Conservation (phyloP, 2,329 filamentous ascomycete genomes). For the Cordyceps cateniannulata region DNA sequence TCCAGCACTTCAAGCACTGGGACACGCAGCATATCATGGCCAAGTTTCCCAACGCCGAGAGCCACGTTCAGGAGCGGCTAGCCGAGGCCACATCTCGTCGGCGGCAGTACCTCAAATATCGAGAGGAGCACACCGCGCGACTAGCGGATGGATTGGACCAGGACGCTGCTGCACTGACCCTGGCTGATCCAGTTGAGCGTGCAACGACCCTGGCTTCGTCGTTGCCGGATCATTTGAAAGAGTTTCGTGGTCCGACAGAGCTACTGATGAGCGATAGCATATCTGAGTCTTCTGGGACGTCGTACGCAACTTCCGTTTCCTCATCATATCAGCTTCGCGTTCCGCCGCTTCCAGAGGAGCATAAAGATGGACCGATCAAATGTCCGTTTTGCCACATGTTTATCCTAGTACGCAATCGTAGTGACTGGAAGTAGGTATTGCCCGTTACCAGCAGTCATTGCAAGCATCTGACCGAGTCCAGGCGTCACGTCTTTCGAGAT, state of each 20-base stretch:
- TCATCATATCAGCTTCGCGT: background rate
- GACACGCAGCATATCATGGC: background rate
- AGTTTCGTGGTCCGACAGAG: background rate
- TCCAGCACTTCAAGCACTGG: background rate
- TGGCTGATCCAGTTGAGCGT: background rate
- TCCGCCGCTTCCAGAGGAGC: background rate
- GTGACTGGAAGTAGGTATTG: background rate
- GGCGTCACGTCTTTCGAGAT: constrained; percentile 6
- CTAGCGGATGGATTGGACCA: constrained; percentile 4
- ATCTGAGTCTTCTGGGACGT: background rate
- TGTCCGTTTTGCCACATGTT: background rate
- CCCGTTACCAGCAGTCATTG: background rate
- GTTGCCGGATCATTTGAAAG: background rate
- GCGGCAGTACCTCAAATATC: constrained; percentile 11
- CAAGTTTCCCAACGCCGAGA: background rate
- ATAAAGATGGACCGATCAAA: background rate
- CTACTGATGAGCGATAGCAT: background rate
- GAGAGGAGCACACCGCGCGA: background rate
- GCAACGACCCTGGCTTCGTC: background rate
- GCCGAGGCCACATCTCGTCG: background rate
- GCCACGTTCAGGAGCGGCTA: background rate
- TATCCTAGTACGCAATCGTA: background rate
- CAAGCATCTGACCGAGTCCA: constrained; percentile 7
- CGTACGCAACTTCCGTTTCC: background rate
- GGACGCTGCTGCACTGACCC: background rate